Evolutionary conservation across 371 early-diverging fungal genomes (phyloP).

Genomic region (Globomyces sp.): DNA sequence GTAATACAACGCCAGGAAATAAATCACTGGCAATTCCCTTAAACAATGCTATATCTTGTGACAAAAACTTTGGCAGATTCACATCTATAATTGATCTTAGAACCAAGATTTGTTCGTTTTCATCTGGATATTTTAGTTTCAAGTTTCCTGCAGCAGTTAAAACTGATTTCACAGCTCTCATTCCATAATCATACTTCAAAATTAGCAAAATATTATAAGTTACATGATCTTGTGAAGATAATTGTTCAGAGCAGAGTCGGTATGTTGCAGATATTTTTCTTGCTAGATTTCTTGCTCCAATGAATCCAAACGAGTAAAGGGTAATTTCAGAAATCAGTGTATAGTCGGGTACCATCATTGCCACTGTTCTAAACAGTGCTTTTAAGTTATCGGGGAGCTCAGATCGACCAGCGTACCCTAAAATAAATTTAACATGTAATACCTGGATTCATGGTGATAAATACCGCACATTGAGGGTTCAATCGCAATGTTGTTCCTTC

Average conservation of each 20-base stretch:
- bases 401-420: constrained; percentile 59
- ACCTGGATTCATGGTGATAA: constrained; percentile 67
- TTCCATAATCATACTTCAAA: constrained; percentile 55
- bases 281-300: constrained; percentile 53
- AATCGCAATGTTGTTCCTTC: constrained; percentile 51
- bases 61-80: constrained; percentile 58
- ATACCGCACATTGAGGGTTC: constrained; percentile 53
- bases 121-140: constrained; percentile 56
- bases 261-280: constrained; percentile 56
- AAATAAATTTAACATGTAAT: too few species aligned
- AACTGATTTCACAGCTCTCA: constrained; percentile 61
- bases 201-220: too few species aligned
- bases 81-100: constrained; percentile 57
- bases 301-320: constrained; percentile 57
- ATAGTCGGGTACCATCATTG: constrained; percentile 63
- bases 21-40: constrained; percentile 56
- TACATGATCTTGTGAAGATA: constrained; percentile 51
- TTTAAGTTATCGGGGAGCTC: constrained; percentile 62
- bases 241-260: constrained; percentile 55
- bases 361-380: constrained; percentile 58
- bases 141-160: constrained; percentile 59
- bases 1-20: constrained; percentile 56
- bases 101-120: constrained; percentile 54
- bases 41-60: constrained; percentile 59
- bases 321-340: constrained; percentile 56